Percentiles rank a stretch among this genome's conserved stretches.
phyloP scores from a whole-genome alignment of 2,329 filamentous ascomycete genomes.

The Cladosporium sp. region DNA sequence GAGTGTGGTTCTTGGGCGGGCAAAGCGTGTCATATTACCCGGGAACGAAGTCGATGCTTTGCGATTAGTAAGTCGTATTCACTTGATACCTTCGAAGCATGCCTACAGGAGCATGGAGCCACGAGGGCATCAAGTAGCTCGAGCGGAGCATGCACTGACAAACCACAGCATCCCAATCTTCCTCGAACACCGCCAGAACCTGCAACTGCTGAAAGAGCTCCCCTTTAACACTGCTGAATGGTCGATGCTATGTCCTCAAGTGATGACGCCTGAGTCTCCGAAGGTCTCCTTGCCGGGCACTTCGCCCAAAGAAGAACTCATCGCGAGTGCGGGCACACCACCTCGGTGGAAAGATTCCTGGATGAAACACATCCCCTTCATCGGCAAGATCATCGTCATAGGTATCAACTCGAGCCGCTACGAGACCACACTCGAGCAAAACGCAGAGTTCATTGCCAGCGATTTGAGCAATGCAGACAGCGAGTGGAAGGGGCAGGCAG shows the following conservation, averaged over 20 bases:
- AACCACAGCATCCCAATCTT: conserved; percentile 31
- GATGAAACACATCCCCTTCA: conserved; percentile 29
- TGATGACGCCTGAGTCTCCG: conserved; percentile 34
- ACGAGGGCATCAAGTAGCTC: background rate
- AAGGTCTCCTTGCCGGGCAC: conserved; percentile 16
- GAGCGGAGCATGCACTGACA: background rate
- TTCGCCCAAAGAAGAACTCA: conserved; percentile 18
- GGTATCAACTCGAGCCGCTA: conserved; percentile 31
- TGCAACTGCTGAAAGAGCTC: conserved; percentile 27
- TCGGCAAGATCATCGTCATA: conserved; percentile 31
- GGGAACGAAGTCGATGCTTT: conserved; percentile 31
- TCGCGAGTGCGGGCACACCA: conserved; percentile 29
- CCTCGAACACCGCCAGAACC: conserved; percentile 34
- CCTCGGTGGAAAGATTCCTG: conserved; percentile 34
- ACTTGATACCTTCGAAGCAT: too few relatives aligned
- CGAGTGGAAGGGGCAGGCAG: conserved; percentile 32
- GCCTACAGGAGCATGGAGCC: background rate
- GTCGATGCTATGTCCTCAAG: conserved; percentile 37
- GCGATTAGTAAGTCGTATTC: conserved; percentile 29
- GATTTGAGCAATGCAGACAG: conserved; percentile 33
- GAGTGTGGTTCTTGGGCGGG: conserved; percentile 38
- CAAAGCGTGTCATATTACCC: conserved; percentile 36
- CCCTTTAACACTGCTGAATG: conserved; percentile 32
- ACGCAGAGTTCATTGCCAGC: conserved; percentile 41
- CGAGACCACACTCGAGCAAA: conserved; percentile 37